A percentile compares a stretch with the other conserved stretches of the same genome.
Conservation (phyloP, 768 basidiomycete species). For the Mycena sanguinolenta region DNA sequence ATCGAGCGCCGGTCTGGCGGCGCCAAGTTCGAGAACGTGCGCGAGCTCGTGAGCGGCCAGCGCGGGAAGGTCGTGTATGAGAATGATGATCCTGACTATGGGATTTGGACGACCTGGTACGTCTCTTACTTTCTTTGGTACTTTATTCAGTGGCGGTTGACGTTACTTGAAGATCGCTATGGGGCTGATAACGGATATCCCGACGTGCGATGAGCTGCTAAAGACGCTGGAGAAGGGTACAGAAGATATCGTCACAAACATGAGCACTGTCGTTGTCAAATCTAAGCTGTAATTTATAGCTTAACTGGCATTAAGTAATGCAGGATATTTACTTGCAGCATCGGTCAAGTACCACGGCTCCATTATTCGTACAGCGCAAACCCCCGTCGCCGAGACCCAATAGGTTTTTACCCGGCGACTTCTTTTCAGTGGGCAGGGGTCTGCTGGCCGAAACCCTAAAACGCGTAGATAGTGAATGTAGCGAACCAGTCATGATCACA, state of each 20-base stretch:
- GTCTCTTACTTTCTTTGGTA: background rate
- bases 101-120: slow-evolving; percentile 82
- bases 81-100: slow-evolving; percentile 86
- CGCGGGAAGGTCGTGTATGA: slow-evolving; percentile 85
- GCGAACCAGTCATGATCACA: no score
- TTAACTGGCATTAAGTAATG: background rate
- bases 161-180: slow-evolving; percentile 53
- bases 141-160: background rate
- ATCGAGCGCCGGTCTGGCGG: slow-evolving; percentile 87
- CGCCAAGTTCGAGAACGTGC: slow-evolving; percentile 88
- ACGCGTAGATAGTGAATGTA: no score
- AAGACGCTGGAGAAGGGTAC: slow-evolving; percentile 79
- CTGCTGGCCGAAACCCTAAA: no score
- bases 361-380: no score
- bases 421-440: no score
- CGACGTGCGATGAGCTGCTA: slow-evolving; percentile 83
- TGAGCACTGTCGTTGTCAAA: slow-evolving; percentile 54
- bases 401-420: no score
- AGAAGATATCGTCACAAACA: slow-evolving; percentile 70
- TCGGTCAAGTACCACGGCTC: no score
- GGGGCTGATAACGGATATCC: slow-evolving; percentile 87
- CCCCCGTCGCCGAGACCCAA: no score
- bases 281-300: slow-evolving; percentile 52
- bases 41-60: slow-evolving; percentile 80
- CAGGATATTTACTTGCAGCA: no score